These are phyloP conservation scores for Raffaelea ambrosiae DNA, from an alignment of 2,329 filamentous ascomycete genomes.

Conservation along the genomic window DNA sequence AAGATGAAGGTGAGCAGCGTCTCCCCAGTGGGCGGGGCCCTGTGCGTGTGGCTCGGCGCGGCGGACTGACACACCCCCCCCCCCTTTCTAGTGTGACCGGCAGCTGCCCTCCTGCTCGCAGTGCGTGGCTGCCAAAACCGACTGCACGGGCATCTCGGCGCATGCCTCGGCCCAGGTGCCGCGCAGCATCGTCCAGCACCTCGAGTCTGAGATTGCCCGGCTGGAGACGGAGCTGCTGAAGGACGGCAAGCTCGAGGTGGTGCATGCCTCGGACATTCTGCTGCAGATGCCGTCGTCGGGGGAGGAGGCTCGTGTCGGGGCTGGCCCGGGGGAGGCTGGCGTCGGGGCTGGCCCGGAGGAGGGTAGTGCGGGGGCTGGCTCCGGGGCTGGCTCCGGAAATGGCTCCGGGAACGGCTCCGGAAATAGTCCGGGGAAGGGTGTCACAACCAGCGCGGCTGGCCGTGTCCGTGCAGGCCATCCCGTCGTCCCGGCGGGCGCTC, in stretches of 20 bases:
- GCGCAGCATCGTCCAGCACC: slow-evolving; percentile 23
- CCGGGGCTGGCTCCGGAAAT: no score
- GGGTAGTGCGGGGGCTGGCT: no score
- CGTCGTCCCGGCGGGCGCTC: not conserved
- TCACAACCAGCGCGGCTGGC: slow-evolving; percentile 4
- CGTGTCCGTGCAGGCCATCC: no score
- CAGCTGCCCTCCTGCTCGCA: slow-evolving; percentile 19
- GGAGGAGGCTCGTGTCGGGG: no score
- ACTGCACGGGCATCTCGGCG: slow-evolving; percentile 20
- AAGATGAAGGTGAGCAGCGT: slow-evolving; percentile 10
- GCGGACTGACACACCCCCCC: no score
- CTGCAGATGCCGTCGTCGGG: slow-evolving; percentile 6
- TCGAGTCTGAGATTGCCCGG: slow-evolving; percentile 23
- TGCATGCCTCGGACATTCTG: slow-evolving; percentile 11
- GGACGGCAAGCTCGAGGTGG: slow-evolving; percentile 15
- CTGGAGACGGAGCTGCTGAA: slow-evolving; percentile 20
- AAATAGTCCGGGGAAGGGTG: no score
- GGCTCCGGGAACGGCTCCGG: no score
- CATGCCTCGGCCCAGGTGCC: slow-evolving; percentile 16
- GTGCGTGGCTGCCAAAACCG: slow-evolving; percentile 15
- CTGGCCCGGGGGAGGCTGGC: no score
- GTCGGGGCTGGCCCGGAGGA: slow-evolving; percentile 16
- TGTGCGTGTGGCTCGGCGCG: no score
- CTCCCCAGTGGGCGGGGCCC: not conserved
- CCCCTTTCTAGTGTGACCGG: slow-evolving; percentile 10